A percentile compares a stretch with the other conserved stretches of the same genome.
These are phyloP conservation scores for Luffa acutangula DNA, from an alignment of 306 rosid species.

Conservation along the genomic window DNA sequence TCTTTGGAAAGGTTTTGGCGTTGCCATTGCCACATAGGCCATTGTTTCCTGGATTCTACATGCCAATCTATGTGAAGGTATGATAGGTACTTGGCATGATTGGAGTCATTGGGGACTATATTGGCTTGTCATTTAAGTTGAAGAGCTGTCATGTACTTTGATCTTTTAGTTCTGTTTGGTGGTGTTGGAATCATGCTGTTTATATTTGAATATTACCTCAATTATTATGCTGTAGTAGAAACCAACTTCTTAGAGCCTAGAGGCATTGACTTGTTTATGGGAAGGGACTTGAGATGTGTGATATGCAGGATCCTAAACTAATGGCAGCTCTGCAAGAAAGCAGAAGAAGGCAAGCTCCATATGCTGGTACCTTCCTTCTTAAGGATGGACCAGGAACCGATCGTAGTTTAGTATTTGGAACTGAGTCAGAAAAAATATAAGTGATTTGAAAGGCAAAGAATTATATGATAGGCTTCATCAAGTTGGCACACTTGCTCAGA, in stretches of 20 bases:
- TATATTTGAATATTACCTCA: neutral
- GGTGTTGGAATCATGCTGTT: neutral
- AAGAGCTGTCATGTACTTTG: neutral
- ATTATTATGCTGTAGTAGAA: neutral
- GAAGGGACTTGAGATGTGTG: neutral
- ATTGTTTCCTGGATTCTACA: slow-evolving; percentile 95
- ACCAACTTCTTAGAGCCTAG: neutral
- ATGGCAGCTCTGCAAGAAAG: slow-evolving; percentile 91
- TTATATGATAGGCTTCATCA: slow-evolving; percentile 83
- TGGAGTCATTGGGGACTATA: slow-evolving; percentile 6
- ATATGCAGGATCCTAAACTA: slow-evolving; percentile 73
- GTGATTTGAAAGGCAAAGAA: slow-evolving; percentile 77
- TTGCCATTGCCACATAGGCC: slow-evolving; percentile 95
- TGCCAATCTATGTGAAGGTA: slow-evolving; percentile 98
- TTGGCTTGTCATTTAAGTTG: neutral
- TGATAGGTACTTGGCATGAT: slow-evolving; percentile 5
- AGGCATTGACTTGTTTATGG: neutral
- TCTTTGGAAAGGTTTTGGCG: slow-evolving; percentile 69
- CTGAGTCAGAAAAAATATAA: slow-evolving; percentile 57
- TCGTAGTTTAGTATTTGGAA: slow-evolving; percentile 54
- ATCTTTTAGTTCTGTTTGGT: neutral
- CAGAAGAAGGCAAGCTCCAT: slow-evolving; percentile 88
- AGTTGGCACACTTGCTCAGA: slow-evolving; percentile 99
- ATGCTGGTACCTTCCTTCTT: slow-evolving; percentile 93
- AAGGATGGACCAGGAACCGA: slow-evolving; percentile 86